These are phyloP conservation scores for Arthrocladium fulminans DNA, from an alignment of 2,329 filamentous ascomycete genomes.

Conservation along the genomic window DNA sequence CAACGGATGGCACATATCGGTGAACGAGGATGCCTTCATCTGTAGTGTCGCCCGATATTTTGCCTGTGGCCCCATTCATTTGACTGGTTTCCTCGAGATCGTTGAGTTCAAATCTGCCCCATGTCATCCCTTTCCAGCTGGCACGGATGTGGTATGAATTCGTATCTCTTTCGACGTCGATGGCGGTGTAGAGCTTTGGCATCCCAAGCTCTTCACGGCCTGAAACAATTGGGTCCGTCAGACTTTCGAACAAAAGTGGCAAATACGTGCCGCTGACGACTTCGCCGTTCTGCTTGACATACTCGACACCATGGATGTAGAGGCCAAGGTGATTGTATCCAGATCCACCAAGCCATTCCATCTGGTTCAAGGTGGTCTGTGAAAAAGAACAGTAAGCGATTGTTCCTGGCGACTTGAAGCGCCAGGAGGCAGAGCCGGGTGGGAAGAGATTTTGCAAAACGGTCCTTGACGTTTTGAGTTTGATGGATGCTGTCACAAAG, in stretches of 20 bases:
- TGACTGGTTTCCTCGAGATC: constrained; percentile 24
- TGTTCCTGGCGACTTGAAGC: constrained; percentile 38
- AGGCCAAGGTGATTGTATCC: constrained; percentile 53
- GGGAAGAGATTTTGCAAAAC: constrained; percentile 44
- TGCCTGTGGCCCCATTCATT: neutral
- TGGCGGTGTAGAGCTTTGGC: constrained; percentile 49
- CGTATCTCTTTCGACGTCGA: constrained; percentile 36
- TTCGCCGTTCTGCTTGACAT: constrained; percentile 42
- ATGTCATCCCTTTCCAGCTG: constrained; percentile 37
- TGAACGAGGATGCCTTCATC: constrained; percentile 45
- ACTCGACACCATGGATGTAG: constrained; percentile 55
- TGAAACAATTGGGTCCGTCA: constrained; percentile 52
- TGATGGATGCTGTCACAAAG: constrained; percentile 41
- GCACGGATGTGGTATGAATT: constrained; percentile 34
- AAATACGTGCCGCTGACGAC: constrained; percentile 46
- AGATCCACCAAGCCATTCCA: constrained; percentile 53
- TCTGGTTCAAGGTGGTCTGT: constrained; percentile 38
- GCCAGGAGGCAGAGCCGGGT: constrained; percentile 29
- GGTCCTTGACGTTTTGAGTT: constrained; percentile 45
- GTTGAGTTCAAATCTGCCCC: constrained; percentile 32
- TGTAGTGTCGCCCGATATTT: constrained; percentile 27
- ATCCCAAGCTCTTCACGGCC: constrained; percentile 55
- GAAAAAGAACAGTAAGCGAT: constrained; percentile 38
- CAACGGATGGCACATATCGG: constrained; percentile 50
- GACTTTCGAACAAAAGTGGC: constrained; percentile 49